Evolutionary conservation across 208 protist genomes (phyloP), one percentile per base, ranked within the genome.

Genomic region (Crithidia fasciculata): DNA sequence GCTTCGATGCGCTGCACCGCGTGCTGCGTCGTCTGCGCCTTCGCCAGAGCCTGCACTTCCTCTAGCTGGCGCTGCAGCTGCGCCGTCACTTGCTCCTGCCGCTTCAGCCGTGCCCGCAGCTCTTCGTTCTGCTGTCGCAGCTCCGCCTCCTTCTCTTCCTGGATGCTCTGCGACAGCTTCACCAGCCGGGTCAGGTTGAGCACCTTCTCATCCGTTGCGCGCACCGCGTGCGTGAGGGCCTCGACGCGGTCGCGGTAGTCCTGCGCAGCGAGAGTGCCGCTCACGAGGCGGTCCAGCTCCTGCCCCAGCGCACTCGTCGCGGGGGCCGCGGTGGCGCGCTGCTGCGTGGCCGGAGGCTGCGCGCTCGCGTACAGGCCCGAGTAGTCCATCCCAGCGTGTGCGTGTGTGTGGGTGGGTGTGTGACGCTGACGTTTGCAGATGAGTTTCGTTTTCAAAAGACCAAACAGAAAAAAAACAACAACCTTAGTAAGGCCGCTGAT

Each of bases 181-280:
- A 96, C 76, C 52, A 96, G 78, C 4, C 83, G 88, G 4, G 88
- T 94, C 64, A 96, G 78, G 76, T 94, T 96, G 44, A 90, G 50
- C 59, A 96, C 74, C 76, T 94, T 93, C 56, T 91, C 87, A 57
- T 96, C 91, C 54, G 89, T 88, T 19, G 84, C 71, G 49, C 81
- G 68, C 45, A 88, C 80, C 41, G 78, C 78, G 18, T 67, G 62
- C 15, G 76, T 83, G 37, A 94, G 78, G 45, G 57, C 69, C 54
- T 94, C 89, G 62, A 91, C 44, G 10, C 81, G 81, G 57, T 89
- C 81, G 15, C 80, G 66, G 53, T 83, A 84, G 65, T 88, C 80
- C 76, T 95, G 91, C 18, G 83, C 79, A 0, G 90, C 78, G 13
- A 95, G 83, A 12, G 84, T 88, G 44, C 90, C 90, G 45, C 87